These are phyloP conservation scores for Podila minutissima DNA, from an alignment of 192 early-diverging fungal species.

Conservation along the genomic window DNA sequence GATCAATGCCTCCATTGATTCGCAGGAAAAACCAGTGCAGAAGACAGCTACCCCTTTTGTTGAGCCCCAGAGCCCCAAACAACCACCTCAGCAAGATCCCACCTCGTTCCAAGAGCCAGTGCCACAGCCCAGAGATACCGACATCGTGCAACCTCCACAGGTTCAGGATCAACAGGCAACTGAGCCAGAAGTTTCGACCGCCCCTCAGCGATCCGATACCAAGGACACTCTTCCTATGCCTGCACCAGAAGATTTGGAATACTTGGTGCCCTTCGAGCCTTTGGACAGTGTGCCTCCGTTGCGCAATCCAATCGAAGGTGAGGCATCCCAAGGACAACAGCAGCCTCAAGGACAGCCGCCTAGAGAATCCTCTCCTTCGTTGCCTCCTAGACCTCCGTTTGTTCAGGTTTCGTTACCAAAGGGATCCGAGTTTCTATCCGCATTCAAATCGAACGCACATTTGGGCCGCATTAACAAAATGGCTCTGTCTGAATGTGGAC, in stretches of 20 bases:
- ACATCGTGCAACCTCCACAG: not conserved
- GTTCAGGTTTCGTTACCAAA: slow-evolving; percentile 6
- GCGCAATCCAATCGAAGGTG: not conserved
- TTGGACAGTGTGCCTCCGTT: not conserved
- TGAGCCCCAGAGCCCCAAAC: slow-evolving; percentile 1
- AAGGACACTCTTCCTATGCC: slow-evolving; percentile 7
- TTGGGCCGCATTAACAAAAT: slow-evolving; percentile 29
- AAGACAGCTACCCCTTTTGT: not conserved
- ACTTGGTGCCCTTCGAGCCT: slow-evolving; percentile 4
- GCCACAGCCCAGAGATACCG: not conserved
- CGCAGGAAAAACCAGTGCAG: not conserved
- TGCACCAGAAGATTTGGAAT: slow-evolving; percentile 10
- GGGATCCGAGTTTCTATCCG: slow-evolving; percentile 26
- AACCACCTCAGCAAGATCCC: slow-evolving; percentile 7
- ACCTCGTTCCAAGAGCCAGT: not conserved
- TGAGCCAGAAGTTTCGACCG: not conserved
- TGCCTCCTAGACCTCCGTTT: slow-evolving; percentile 17
- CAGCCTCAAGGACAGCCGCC: not conserved
- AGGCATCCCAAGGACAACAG: not conserved
- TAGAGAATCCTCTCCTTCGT: slow-evolving; percentile 18
- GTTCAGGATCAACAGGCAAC: not conserved
- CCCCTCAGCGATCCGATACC: not conserved
- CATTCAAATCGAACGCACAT: slow-evolving; percentile 20
- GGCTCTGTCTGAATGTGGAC: slow-evolving; percentile 32
- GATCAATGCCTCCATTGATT: not conserved